Base-by-base conservation (phyloP, 805 yeast species). In the Metschnikowia noctiluminum region DNA sequence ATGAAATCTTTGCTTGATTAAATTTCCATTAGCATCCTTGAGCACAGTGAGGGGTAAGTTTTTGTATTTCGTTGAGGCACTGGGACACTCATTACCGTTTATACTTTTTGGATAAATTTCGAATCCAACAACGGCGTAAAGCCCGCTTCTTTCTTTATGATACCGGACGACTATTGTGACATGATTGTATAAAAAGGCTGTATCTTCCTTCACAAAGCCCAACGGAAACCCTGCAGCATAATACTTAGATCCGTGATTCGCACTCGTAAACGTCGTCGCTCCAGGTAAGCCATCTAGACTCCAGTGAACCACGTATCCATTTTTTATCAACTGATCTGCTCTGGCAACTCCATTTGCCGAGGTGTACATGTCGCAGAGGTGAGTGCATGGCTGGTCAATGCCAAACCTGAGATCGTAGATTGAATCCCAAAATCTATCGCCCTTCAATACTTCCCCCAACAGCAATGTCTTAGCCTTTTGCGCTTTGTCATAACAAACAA, bases 61-160 rank as follows among this genome's bases (percentile, higher is more conserved):
- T 35, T 78, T 70, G 62, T 73, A 85, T 57, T 78, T 69, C 54
- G 78, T 82, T 8, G 84, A 73, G 4, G 86, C 82, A 11, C 90
- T 91, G 1, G 96, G 95, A 64, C 96, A 89, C 43, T 66, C 75
- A 62, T 66, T 77, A 63, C 76, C 81, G 38, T 77, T 70, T 11
- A 87, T 91, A 46, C 94, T 85, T 62, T 81, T 84, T 10, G 96
- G 96, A 62, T 89, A 89, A 12, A 89, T 87, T 67, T 89, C 97
- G 57, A 90, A 87, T 0, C 96, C 97, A 15, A 89, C 96, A 57
- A 89, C 87, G 3, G 87, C 74, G 54, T 76, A 72, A 43, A 68
- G 50, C 1, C 62, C 60, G 0, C 61, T 71, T 71, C 43, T 70
- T 15, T 68, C 74, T 6, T 52, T 51, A 56, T 88, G 85, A 68